Evolutionary conservation across 1,139 yeast species (phyloP), one percentile per base, ranked within the genome.

Genomic region (Hemisphaericaspora lyxosophila): DNA sequence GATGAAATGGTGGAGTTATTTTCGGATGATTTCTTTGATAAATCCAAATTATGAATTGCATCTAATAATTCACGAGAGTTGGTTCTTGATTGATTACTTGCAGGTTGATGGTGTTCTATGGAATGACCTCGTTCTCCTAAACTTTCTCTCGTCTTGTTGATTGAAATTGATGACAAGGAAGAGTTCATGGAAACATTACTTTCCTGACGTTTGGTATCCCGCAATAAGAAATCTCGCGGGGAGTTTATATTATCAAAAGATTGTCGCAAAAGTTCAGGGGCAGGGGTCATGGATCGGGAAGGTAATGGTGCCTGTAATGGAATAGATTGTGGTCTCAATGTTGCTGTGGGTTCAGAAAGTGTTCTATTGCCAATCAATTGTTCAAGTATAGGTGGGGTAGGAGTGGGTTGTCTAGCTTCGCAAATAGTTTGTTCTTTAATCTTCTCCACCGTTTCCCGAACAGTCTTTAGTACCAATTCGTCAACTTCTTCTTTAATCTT

Each of bases 401-500:
- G 34, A 7, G 34, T 24, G 4, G 34, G 34, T 13, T 31, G 19
- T 18, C 31, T 11, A 18, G 14, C 19, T 19, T 34, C 37, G 20
- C 23, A 23, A 7, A 39, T 41, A 1, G 70, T 62, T 46, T 69
- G 75, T 26, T 70, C 76, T 35, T 67, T 64, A 7, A 75, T 78
- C 53, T 62, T 75, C 18, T 63, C 61, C 9, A 87, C 75, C 0
- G 95, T 83, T 30, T 79, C 80, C 16, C 75, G 69, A 3, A 92
- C 87, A 0, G 86, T 72, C 31, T 69, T 63, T 27, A 86, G 63
- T 2, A 90, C 95, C 53, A 82, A 67, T 14, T 62, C 70, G 53
- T 90, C 96, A 7, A 90, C 88, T 57, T 92, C 97, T 33, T 74
- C 76, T 44, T 88, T 85, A 33, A 92, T 79, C 50, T 82, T 82